These are phyloP conservation scores for Phytophthora palmivora DNA, from an alignment of 352 stramenopile species.

Conservation along the genomic window DNA sequence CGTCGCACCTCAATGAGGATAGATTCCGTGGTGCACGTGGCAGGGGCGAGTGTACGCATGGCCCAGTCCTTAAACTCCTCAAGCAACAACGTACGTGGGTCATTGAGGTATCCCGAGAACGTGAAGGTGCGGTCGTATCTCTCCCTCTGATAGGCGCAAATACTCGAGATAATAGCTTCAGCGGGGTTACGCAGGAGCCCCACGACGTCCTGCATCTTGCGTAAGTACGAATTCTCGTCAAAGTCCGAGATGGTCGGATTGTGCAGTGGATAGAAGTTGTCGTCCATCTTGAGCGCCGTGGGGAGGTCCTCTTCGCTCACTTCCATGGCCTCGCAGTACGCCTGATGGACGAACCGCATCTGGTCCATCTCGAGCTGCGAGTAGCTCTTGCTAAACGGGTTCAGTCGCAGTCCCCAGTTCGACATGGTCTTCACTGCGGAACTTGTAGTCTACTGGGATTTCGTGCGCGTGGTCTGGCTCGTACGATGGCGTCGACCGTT, in stretches of 20 bases:
- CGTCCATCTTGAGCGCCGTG: constrained; percentile 86
- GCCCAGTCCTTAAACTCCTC: constrained; percentile 90
- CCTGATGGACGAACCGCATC: constrained; percentile 88
- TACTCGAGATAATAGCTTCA: constrained; percentile 87
- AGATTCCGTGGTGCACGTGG: constrained; percentile 78
- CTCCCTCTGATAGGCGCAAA: constrained; percentile 85
- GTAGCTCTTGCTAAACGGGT: constrained; percentile 84
- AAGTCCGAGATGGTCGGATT: constrained; percentile 82
- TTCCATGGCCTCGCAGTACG: constrained; percentile 88
- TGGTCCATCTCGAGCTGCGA: constrained; percentile 87
- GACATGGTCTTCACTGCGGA: constrained; percentile 51
- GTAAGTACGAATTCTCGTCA: constrained; percentile 88
- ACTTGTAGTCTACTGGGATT: constrained; percentile 16
- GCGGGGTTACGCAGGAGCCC: constrained; percentile 80
- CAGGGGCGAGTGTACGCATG: constrained; percentile 78
- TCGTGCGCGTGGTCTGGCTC: neutral
- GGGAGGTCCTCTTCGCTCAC: constrained; percentile 84
- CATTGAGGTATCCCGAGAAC: constrained; percentile 85
- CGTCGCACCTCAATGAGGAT: constrained; percentile 81
- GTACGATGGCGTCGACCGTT: constrained; percentile 11
- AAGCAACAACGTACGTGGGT: constrained; percentile 80
- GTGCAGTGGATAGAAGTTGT: constrained; percentile 81
- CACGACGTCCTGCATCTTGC: constrained; percentile 89
- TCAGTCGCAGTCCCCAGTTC: constrained; percentile 83
- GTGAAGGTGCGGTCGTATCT: constrained; percentile 78